Conservation (phyloP, 2,329 filamentous ascomycete genomes). For the Pseudonectria foliicola region DNA sequence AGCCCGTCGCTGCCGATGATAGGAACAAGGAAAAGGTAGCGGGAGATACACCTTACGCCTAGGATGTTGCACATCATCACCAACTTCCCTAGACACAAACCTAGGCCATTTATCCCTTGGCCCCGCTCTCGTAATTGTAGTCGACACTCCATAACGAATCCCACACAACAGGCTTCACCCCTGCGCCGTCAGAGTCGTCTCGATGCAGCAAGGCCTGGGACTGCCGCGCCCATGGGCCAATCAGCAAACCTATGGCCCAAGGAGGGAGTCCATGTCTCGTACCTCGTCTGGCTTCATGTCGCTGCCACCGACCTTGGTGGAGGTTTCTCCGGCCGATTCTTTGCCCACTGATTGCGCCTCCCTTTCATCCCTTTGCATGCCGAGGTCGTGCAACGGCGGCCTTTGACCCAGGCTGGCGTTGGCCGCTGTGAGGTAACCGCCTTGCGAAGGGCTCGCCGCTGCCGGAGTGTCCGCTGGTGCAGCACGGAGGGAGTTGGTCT, state of each 20-base stretch:
- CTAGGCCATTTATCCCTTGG: conserved; percentile 19
- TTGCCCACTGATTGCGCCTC: conserved; percentile 13
- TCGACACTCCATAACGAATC: conserved; percentile 56
- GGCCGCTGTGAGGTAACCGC: conserved; percentile 18
- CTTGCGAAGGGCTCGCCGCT: conserved; percentile 35
- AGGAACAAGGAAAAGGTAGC: too few relatives aligned
- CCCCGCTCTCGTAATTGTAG: conserved; percentile 43
- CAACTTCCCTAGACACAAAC: conserved; percentile 1
- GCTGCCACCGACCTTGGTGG: conserved; percentile 13
- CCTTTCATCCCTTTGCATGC: conserved; percentile 1
- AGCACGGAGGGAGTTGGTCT: conserved; percentile 52
- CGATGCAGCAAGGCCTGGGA: conserved; percentile 26
- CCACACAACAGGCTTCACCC: conserved; percentile 52
- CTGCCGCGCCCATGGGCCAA: conserved; percentile 15
- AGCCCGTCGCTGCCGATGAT: too few relatives aligned
- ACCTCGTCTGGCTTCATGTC: conserved; percentile 38
- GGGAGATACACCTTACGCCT: neutral
- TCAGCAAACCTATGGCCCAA: conserved; percentile 38
- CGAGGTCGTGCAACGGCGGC: conserved; percentile 5
- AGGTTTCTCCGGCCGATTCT: conserved; percentile 20
- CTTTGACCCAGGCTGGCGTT: conserved; percentile 14
- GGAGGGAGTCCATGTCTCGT: conserved; percentile 45
- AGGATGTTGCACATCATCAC: conserved; percentile 2
- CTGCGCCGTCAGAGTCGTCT: conserved; percentile 35
- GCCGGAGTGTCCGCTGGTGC: conserved; percentile 36